Conservation (phyloP, 1,284 basidiomycete species). For the Ganoderma sinense region DNA sequence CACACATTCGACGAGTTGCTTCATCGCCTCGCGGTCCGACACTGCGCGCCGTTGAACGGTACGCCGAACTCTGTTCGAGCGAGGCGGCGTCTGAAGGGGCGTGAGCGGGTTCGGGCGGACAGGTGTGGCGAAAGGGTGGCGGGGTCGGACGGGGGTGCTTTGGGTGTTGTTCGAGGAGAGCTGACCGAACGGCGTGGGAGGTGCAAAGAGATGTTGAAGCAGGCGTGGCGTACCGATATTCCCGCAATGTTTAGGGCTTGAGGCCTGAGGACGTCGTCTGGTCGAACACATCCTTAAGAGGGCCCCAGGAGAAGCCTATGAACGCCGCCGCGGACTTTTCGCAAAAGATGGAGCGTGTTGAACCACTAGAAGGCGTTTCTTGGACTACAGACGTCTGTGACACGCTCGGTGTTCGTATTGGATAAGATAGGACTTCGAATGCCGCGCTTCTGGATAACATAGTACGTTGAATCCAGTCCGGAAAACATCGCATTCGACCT, state of each 20-base stretch:
- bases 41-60: slow-evolving; percentile 66
- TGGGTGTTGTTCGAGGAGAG: slow-evolving; percentile 21
- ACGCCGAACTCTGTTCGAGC: slow-evolving; percentile 63
- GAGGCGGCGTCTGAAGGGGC: slow-evolving; percentile 58
- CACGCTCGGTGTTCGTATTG: no score
- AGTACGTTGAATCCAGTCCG: no score
- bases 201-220: slow-evolving; percentile 32
- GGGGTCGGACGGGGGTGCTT: slow-evolving; percentile 33
- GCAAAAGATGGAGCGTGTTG: slow-evolving; percentile 44
- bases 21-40: slow-evolving; percentile 83
- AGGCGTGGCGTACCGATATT: slow-evolving; percentile 38
- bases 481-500: no score
- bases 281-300: slow-evolving; percentile 65
- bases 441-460: no score
- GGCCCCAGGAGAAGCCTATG: slow-evolving; percentile 88
- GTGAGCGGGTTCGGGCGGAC: slow-evolving; percentile 52
- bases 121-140: slow-evolving; percentile 60
- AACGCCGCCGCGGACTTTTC: slow-evolving; percentile 58
- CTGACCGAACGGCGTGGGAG: slow-evolving; percentile 30
- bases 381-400: slow-evolving; percentile 48
- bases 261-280: slow-evolving; percentile 22
- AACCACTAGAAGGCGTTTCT: slow-evolving; percentile 40
- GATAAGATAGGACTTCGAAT: no score
- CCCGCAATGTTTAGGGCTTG: slow-evolving; percentile 21
- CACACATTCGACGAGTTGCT: slow-evolving; percentile 80